Conservation (phyloP, 192 early-diverging fungal genomes). For the Pecoramyces ruminantium region DNA sequence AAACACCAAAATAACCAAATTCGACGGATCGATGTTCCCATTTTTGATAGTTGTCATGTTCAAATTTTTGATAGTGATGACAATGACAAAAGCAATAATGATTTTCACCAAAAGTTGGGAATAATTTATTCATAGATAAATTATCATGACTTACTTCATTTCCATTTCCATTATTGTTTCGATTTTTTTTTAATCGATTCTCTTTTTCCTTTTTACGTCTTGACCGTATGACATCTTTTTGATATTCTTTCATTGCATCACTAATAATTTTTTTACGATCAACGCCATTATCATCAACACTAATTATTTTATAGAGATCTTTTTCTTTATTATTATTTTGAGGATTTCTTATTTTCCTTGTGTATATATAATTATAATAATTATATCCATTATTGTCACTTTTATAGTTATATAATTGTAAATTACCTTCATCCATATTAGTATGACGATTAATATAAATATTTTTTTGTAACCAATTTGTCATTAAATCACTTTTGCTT, state of each 20-base stretch:
- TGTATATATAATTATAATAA: not conserved
- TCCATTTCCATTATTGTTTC: not conserved
- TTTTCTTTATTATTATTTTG: not conserved
- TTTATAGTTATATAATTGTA: not conserved
- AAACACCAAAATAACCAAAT: not conserved
- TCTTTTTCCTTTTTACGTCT: not conserved
- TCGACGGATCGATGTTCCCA: not conserved
- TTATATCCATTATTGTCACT: not conserved
- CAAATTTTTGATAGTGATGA: not conserved
- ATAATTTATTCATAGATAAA: not conserved
- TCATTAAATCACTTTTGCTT: not conserved
- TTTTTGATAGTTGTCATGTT: not conserved
- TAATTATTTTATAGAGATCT: not conserved
- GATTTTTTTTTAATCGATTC: not conserved
- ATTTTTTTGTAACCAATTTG: not conserved
- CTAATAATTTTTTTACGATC: not conserved
- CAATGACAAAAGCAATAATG: not conserved
- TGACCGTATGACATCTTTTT: not conserved
- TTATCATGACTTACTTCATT: not conserved
- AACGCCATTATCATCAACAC: not conserved
- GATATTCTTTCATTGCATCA: not conserved
- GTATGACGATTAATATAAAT: not conserved
- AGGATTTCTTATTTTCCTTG: not conserved
- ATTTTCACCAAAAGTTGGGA: not conserved
- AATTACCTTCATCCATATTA: not conserved